Conservation (phyloP, 495 filamentous ascomycete species). For the Aspergillus coremiiformis region DNA sequence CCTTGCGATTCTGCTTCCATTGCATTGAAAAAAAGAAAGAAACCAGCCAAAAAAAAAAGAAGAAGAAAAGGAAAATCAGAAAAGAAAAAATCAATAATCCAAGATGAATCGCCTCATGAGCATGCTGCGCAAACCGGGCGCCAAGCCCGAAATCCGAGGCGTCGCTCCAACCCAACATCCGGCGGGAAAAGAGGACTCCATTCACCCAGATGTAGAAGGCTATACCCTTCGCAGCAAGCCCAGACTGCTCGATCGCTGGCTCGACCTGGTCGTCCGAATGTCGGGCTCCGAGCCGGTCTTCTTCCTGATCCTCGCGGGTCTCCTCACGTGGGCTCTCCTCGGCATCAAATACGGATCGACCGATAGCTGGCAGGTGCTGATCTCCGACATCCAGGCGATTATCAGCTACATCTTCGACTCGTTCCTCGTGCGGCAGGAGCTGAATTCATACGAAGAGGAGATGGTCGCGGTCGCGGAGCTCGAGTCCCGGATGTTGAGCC, state of each 20-base stretch:
- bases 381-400: slow-evolving; percentile 33
- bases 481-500: slow-evolving; percentile 24
- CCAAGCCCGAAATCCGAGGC: background rate
- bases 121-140: background rate
- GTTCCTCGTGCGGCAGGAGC: slow-evolving; percentile 32
- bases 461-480: slow-evolving; percentile 20
- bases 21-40: too few species aligned
- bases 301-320: slow-evolving; percentile 17
- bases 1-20: too few species aligned
- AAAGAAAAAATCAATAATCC: background rate
- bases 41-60: background rate
- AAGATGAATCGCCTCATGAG: background rate
- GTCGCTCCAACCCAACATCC: background rate
- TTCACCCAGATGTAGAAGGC: slow-evolving; percentile 2
- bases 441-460: slow-evolving; percentile 24
- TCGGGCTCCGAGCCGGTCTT: slow-evolving; percentile 26
- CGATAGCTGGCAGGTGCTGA: slow-evolving; percentile 30
- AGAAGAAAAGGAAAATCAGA: background rate
- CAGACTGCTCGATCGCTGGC: slow-evolving; percentile 25
- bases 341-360: slow-evolving; percentile 22
- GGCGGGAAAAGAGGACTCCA: background rate
- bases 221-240: slow-evolving; percentile 16
- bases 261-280: slow-evolving; percentile 19
- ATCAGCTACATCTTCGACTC: slow-evolving; percentile 33
- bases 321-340: slow-evolving; percentile 24